phyloP scores from a whole-genome alignment of 1,284 basidiomycete genomes.

The Leccinum colubrinum region DNA sequence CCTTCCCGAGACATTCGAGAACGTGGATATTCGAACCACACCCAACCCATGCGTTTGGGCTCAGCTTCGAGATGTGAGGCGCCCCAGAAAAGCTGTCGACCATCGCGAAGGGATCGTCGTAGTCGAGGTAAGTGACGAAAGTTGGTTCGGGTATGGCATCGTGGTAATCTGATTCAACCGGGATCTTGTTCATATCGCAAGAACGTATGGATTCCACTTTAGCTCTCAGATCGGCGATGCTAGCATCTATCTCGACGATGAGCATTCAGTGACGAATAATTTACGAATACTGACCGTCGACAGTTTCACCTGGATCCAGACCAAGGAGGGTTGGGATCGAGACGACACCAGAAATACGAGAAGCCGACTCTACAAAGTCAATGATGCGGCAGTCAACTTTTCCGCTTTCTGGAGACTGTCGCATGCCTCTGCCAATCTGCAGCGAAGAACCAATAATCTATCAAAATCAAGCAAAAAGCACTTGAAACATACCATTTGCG shows the following conservation, averaged over 20 bases:
- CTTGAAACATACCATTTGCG: constrained; percentile 78
- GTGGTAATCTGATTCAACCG: constrained; percentile 20
- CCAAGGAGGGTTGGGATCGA: constrained; percentile 88
- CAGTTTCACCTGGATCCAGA: constrained; percentile 68
- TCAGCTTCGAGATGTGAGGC: constrained; percentile 51
- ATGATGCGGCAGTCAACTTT: constrained; percentile 89
- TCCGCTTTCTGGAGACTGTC: constrained; percentile 77
- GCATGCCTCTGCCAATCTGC: constrained; percentile 91
- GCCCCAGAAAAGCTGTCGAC: constrained; percentile 51
- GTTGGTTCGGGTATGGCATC: constrained; percentile 53
- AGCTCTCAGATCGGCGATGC: constrained; percentile 46
- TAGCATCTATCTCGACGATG: constrained; percentile 43
- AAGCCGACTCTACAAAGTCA: constrained; percentile 85
- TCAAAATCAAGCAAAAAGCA: neutral
- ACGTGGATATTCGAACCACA: constrained; percentile 77
- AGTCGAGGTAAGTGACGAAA: constrained; percentile 77
- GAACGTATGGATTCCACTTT: constrained; percentile 32
- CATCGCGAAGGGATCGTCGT: constrained; percentile 76
- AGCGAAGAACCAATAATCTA: neutral
- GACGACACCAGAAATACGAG: constrained; percentile 70
- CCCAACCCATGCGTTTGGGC: constrained; percentile 74
- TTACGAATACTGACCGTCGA: constrained; percentile 50
- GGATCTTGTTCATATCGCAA: constrained; percentile 3
- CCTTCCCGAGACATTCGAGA: constrained; percentile 76
- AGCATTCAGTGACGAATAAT: constrained; percentile 5